These are phyloP conservation scores for Pythium aristosporum DNA, from an alignment of 352 stramenopile species.

Conservation along the genomic window DNA sequence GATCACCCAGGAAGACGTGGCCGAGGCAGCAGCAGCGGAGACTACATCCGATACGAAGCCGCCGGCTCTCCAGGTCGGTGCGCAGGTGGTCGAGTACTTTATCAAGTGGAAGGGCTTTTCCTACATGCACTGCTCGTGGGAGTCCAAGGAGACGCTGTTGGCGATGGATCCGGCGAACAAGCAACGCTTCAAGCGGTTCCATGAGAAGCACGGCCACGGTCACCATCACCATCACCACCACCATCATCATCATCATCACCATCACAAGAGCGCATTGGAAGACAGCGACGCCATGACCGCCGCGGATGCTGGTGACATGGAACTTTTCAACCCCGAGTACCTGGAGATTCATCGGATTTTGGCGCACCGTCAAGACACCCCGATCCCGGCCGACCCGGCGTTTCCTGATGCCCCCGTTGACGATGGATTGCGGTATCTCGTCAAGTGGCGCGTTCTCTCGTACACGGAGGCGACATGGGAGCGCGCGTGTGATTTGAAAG, in stretches of 20 bases:
- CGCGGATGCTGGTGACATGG: constrained; percentile 44
- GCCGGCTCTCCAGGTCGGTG: constrained; percentile 2
- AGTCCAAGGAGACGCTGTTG: constrained; percentile 69
- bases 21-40: constrained; percentile 23
- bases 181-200: constrained; percentile 84
- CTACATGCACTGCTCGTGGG: constrained; percentile 88
- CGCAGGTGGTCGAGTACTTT: constrained; percentile 67
- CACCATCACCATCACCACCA: constrained; percentile 44
- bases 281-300: constrained; percentile 14
- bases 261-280: constrained; percentile 29
- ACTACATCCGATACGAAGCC: constrained; percentile 30
- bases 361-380: constrained; percentile 66
- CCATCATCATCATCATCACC: constrained; percentile 38
- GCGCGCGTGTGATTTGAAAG: constrained; percentile 81
- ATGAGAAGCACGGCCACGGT: constrained; percentile 68
- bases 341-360: constrained; percentile 88
- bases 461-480: constrained; percentile 90
- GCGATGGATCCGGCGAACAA: constrained; percentile 83
- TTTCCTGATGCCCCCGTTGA: constrained; percentile 80
- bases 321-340: constrained; percentile 92
- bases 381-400: constrained; percentile 45
- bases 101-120: constrained; percentile 92
- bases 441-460: constrained; percentile 86
- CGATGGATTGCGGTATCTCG: constrained; percentile 77
- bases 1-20: constrained; percentile 24